Base-by-base conservation (phyloP, 495 filamentous ascomycete genomes). In the Xylaria bambusicola region DNA sequence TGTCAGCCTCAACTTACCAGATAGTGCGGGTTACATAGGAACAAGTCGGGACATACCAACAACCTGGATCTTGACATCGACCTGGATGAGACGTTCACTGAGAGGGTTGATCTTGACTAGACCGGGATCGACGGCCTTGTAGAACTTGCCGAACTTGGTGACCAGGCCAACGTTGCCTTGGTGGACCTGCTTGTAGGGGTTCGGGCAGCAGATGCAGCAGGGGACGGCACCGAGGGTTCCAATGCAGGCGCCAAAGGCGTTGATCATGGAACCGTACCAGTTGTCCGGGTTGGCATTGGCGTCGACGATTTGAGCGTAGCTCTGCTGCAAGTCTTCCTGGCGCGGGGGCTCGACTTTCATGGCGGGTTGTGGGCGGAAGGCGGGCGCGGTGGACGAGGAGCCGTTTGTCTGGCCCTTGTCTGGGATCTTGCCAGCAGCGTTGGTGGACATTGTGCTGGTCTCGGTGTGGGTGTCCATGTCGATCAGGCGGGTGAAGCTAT, bases 31-130 rank as follows among this genome's bases (percentile, higher is more conserved):
- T 45, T 15, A 56, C 29, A 17, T 23, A 21, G 17, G 50, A 26
- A 45, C 49, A 44, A 27, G 51, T 29, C 18, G 49, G 23, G 44
- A 79, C 83, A 56, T 81, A 85, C 82, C 86, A 72, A 92, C 92
- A 65, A 97, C 96, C 77, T 99, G 94, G 66, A 98, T 97, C 85
- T 97, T 98, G 73, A 99, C 94, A 72, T 99, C 94, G 63, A 99
- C 90, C 62, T 93, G 89, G 63, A 88, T 88, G 23, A 99, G 82
- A 45, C 80, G 83, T 79, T 99, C 94, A 64, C 87, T 91, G 47
- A 98, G 85, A n/a, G 92, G 92, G 78, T 99, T 99, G 78, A 99
- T 85, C 80, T 96, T 96, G 71, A 97, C 92, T 27, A 99, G 86
- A 73, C 94, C 94, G 23, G 94, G 94, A 75, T 99, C 94, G 55